phyloP scores from a whole-genome alignment of 2,329 filamentous ascomycete species.

The Penicillium hesseltinei region DNA sequence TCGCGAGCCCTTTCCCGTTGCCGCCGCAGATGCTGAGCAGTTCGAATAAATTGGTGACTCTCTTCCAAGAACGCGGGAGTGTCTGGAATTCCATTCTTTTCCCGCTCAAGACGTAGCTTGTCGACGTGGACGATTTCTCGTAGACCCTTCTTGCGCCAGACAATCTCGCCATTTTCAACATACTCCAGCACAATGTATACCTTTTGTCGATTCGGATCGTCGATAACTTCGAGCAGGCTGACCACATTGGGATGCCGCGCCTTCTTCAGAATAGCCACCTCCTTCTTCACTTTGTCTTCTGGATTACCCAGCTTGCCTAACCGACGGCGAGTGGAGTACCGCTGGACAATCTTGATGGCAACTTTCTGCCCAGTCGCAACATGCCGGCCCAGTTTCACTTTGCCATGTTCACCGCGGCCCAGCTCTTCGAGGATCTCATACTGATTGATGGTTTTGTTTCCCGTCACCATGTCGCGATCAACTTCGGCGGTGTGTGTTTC shows the following conservation, averaged over 20 bases:
- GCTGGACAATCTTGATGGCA: conserved; percentile 97
- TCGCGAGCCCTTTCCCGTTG: conserved; percentile 59
- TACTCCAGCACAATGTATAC: conserved; percentile 98
- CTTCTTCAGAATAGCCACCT: conserved; percentile 98
- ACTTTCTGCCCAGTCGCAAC: conserved; percentile 73
- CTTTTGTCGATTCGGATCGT: conserved; percentile 93
- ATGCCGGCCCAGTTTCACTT: conserved; percentile 91
- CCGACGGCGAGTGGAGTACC: conserved; percentile 88
- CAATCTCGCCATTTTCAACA: conserved; percentile 88
- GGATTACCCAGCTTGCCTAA: conserved; percentile 72
- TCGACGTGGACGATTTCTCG: conserved; percentile 82
- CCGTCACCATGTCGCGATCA: conserved; percentile 82
- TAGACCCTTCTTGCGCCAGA: conserved; percentile 86
- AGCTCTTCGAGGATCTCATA: conserved; percentile 97
- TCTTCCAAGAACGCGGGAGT: conserved; percentile 54
- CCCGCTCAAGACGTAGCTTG: conserved; percentile 70
- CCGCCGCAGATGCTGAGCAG: conserved; percentile 36
- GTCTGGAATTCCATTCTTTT: conserved; percentile 73
- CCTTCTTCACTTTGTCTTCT: conserved; percentile 77
- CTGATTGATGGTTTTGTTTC: conserved; percentile 94
- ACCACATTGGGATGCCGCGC: conserved; percentile 97
- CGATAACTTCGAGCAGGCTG: conserved; percentile 91
- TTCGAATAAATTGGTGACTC: conserved; percentile 42
- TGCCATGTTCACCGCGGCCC: conserved; percentile 91
- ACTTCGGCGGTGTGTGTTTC: conserved; percentile 90